These are phyloP conservation scores for Elasticomyces elasticus DNA, from an alignment of 495 filamentous ascomycete genomes.

Conservation along the genomic window DNA sequence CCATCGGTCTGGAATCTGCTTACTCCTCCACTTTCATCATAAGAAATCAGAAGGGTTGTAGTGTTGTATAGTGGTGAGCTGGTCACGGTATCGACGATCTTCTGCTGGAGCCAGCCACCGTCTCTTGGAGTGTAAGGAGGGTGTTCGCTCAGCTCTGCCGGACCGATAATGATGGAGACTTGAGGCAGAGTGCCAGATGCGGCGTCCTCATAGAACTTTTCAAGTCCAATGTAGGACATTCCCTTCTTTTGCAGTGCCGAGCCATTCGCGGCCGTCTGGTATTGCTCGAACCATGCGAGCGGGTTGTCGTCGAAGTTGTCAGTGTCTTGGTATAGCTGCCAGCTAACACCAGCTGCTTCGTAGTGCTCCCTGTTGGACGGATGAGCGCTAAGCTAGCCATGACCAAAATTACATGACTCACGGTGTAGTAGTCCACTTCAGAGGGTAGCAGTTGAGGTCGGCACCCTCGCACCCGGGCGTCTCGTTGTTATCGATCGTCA, in stretches of 20 bases:
- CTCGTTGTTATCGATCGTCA: conserved; percentile 50
- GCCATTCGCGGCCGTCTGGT: conserved; percentile 34
- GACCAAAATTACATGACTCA: too few species aligned
- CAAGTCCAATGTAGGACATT: conserved; percentile 37
- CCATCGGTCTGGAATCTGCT: too few species aligned
- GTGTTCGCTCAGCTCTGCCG: conserved; percentile 43
- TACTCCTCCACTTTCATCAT: conserved; percentile 49
- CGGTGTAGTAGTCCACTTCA: conserved; percentile 46
- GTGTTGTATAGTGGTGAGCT: conserved; percentile 41
- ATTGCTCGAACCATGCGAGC: conserved; percentile 46
- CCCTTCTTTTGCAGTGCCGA: conserved; percentile 38
- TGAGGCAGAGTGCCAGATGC: conserved; percentile 44
- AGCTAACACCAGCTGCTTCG: conserved; percentile 43
- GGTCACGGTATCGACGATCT: conserved; percentile 43
- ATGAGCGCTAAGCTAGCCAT: too few species aligned
- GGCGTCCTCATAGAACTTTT: conserved; percentile 42
- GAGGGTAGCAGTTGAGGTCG: conserved; percentile 43
- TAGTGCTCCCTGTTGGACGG: too few species aligned
- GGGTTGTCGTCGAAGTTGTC: conserved; percentile 49
- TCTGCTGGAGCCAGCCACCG: conserved; percentile 48
- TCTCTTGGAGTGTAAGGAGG: conserved; percentile 45
- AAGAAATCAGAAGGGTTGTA: conserved; percentile 44
- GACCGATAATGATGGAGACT: conserved; percentile 45
- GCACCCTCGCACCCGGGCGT: conserved; percentile 40
- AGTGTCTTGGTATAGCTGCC: conserved; percentile 45